Conservation (phyloP, 805 yeast genomes). For the Candida montana region DNA sequence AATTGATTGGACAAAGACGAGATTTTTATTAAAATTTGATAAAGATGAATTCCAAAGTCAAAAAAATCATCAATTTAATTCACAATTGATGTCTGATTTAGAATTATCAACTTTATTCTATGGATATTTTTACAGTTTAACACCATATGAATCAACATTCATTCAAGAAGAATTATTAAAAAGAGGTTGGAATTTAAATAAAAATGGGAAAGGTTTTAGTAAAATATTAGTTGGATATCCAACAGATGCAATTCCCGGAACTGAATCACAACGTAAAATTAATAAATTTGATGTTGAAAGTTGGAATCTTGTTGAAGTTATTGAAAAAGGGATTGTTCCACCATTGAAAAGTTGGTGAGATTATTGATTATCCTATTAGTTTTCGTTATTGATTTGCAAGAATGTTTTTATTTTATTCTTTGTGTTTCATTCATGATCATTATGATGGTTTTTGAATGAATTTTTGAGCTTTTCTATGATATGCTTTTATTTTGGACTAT, state of each 20-base stretch:
- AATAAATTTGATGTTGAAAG: conserved; percentile 21
- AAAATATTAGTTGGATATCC: neutral
- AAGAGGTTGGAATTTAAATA: conserved; percentile 64
- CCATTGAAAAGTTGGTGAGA: neutral
- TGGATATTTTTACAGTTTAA: conserved; percentile 77
- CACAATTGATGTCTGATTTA: conserved; percentile 2
- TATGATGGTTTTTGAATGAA: no score
- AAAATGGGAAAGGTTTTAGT: conserved; percentile 7
- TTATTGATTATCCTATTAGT: no score
- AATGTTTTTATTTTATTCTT: no score
- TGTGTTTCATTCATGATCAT: no score
- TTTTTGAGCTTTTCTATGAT: no score
- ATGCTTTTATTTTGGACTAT: no score
- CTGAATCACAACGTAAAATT: conserved; percentile 5
- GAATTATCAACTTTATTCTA: conserved; percentile 50
- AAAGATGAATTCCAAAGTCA: neutral
- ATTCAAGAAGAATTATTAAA: conserved; percentile 73
- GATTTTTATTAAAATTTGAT: neutral
- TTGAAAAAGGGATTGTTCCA: conserved; percentile 2
- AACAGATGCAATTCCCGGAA: no score
- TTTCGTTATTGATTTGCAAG: no score
- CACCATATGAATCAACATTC: conserved; percentile 61
- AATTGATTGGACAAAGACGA: conserved; percentile 9
- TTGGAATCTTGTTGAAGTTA: conserved; percentile 17
- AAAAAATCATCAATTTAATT: neutral